phyloP scores from a whole-genome alignment of 2,329 filamentous ascomycete genomes.

The Emericellopsis cladophorae region DNA sequence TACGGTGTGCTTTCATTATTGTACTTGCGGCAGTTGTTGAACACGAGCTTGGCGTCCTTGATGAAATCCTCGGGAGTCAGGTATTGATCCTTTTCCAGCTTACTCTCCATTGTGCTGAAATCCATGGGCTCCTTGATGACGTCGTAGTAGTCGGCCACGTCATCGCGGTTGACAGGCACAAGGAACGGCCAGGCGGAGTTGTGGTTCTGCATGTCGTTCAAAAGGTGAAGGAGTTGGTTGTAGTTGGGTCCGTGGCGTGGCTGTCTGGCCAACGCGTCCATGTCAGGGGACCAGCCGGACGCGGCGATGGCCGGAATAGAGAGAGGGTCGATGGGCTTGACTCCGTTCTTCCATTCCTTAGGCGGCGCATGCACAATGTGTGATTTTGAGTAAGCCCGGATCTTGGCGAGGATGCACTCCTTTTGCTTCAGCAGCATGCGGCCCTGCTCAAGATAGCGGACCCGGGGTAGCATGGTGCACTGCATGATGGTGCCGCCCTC shows the following conservation, averaged over 20 bases:
- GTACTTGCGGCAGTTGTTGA: constrained; percentile 90
- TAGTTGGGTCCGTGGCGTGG: constrained; percentile 94
- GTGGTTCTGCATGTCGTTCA: constrained; percentile 94
- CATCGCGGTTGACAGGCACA: constrained; percentile 84
- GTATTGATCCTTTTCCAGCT: constrained; percentile 89
- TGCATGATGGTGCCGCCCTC: constrained; percentile 99
- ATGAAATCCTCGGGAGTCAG: constrained; percentile 85
- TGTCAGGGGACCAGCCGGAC: constrained; percentile 91
- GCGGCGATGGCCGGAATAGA: constrained; percentile 78
- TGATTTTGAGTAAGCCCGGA: constrained; percentile 77
- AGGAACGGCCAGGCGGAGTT: constrained; percentile 90
- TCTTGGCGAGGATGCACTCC: constrained; percentile 88
- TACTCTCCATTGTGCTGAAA: constrained; percentile 86
- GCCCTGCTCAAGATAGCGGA: constrained; percentile 85
- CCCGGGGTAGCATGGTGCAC: constrained; percentile 89
- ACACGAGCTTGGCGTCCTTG: constrained; percentile 77
- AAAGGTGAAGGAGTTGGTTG: constrained; percentile 80
- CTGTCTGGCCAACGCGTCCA: constrained; percentile 92
- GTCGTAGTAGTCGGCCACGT: constrained; percentile 97
- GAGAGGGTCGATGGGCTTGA: constrained; percentile 65
- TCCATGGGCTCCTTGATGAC: constrained; percentile 99
- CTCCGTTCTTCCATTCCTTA: constrained; percentile 69
- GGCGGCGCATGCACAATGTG: constrained; percentile 81
- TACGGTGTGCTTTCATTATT: constrained; percentile 94
- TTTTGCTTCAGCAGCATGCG: constrained; percentile 97